Evolutionary conservation across 2,329 filamentous ascomycete species (phyloP), one percentile per base, ranked within the genome.

Genomic region (Fusarium euwallaceae): DNA sequence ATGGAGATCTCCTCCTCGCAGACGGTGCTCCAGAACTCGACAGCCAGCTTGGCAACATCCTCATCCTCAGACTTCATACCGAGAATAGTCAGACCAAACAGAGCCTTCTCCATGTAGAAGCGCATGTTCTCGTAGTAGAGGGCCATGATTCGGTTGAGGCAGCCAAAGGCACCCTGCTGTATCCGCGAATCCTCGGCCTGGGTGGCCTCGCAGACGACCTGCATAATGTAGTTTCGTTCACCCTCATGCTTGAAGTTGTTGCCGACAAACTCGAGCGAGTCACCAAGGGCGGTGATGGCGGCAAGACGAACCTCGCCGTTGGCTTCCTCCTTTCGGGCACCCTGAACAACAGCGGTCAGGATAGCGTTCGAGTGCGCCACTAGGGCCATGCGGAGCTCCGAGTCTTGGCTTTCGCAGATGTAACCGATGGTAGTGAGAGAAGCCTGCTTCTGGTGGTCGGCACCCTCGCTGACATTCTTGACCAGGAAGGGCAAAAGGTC

Each of bases 21-120:
- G 59, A 99, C 97, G n/a, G 97, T 98, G 88, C 96, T 98, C 97
- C 97, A 99, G 87, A 99, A 99, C 83, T 99, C 97, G 76, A 99
- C 95, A 41, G 97, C 97, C 66, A 99, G 89, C 89, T 99, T 99
- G 72, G 97, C 94, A 64, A 99, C 97, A 82, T 99, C 97, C 84
- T 99, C 97, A 79, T 99, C 97, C 9, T 95, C 93, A 79, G 92
- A 97, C 90, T 98, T 98, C 97, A 99, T 99, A 78, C 97, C 97
- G 82, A 98, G 92, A 74, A 99, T 98, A 43, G 97, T 99, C 45
- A 99, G 89, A 68, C 97, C 97, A 80, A 99, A 99, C 51, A 99
- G 90, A 39, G 97, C 97, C 91, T 98, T 98, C 89, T 99, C 97
- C 97, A 99, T 99, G 88, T 99, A 99, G 86, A 98, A 99, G 80